A percentile compares a stretch with the other conserved stretches of the same genome.
Conservation (phyloP, 495 filamentous ascomycete species). For the Penicillium pancosmium region DNA sequence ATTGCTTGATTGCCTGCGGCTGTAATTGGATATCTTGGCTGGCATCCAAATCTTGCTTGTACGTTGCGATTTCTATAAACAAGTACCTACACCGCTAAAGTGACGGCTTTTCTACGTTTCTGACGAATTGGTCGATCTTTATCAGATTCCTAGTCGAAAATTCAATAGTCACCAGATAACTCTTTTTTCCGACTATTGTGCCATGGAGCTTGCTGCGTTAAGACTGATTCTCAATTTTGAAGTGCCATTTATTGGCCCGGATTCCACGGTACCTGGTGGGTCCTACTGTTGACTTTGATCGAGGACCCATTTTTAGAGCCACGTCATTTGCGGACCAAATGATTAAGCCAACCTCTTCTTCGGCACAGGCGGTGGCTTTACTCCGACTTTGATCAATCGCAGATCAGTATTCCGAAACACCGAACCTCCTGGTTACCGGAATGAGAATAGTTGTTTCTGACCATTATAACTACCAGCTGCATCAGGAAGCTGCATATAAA, state of each 20-base stretch:
- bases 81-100: neutral
- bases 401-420: neutral
- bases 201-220: no score
- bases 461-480: no score
- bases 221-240: neutral
- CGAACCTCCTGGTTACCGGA: no score
- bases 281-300: slow-evolving; percentile 3
- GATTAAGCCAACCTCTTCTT: neutral
- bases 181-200: no score
- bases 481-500: no score
- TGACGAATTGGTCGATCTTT: no score
- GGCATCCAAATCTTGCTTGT: slow-evolving; percentile 2
- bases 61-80: neutral
- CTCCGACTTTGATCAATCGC: neutral
- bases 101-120: no score
- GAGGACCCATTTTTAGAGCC: neutral
- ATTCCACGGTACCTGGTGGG: slow-evolving; percentile 6
- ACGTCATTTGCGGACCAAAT: slow-evolving; percentile 4
- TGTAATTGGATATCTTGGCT: slow-evolving; percentile 6
- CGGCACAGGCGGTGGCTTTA: neutral
- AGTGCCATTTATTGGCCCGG: neutral
- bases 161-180: no score
- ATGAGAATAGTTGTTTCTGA: no score
- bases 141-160: no score
- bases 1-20: slow-evolving; percentile 1